Base-by-base conservation (phyloP, 1,284 basidiomycete species). In the Cutaneotrichosporon cavernicola region DNA sequence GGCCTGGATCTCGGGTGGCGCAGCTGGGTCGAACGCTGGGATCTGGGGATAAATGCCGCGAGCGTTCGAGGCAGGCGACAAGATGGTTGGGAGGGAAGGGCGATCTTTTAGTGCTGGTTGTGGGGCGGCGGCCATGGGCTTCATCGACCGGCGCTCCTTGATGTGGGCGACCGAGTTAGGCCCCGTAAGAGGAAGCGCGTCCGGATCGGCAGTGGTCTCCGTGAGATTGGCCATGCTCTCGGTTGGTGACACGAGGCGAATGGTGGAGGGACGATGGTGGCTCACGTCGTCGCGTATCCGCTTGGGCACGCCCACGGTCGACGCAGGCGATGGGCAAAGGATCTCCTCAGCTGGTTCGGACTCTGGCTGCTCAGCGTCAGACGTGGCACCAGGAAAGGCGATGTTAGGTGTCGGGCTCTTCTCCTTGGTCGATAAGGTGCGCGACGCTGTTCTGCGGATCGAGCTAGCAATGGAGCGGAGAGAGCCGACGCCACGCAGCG, bases 281-380 rank as follows among this genome's bases (percentile, higher is more conserved):
- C 74, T 67, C 3, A 22, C 31, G 46, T 49, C 18, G 0, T 47
- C 43, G 36, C 50, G 74, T 56, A 75, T 72, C 26, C 77, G 72
- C 32, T 73, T 68, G 14, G 73, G 72, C 3, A 78, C 64, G 13
- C 77, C 76, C 11, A 79, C 73, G 2, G 77, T 76, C 0, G 77
- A 77, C 2, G 76, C 77, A 0, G 77, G 77, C 7, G 77, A 77
- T 9, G 73, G 70, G 5, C 73, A 72, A 3, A 65, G 60, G 6
- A 71, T 34, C 34, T 70, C 66, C 49, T 73, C 71, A 6, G 38
- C 51, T 32, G 26, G 32, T 7, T 60, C 31, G 21, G 47, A 16
- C 8, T 68, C 53, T 0, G 55, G 40, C 22, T 69, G 62, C 16
- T 62, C 46, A 0, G n/a, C 47, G 9, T 47, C 38, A 13, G n/a